Evolutionary conservation across 768 basidiomycete genomes (phyloP), one percentile per base, ranked within the genome.

Genomic region (Grammothele lineata): DNA sequence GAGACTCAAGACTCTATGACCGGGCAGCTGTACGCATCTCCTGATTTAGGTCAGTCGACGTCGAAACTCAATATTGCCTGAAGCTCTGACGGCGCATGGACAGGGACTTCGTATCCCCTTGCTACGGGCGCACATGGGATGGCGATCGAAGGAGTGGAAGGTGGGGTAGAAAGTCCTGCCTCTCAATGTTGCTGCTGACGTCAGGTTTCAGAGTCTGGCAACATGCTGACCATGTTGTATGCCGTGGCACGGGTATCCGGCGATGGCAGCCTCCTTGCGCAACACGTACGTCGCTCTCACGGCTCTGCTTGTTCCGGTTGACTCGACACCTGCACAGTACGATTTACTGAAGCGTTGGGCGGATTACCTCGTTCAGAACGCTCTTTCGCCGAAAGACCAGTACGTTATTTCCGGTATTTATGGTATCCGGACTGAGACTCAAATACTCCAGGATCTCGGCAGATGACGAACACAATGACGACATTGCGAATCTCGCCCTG

Each of bases 401-500:
- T 42, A 23, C 40, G 21, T 37, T 25, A 6, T 36, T 36, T 17
- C 18, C 18, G 35, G 12, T n/a, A n/a, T n/a, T 14, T 19, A n/a
- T 7, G 18, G 18, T 14, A 7, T 8, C 18, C 27, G 7, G 7
- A 14, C 8, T 14, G 35, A 17, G n/a, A n/a, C n/a, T n/a, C 35
- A 8, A 19, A 36, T 19, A 17, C 35, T 7, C n/a, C 35, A 36
- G 35, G 35, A 14, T 7, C 7, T 38, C 47, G 8, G 47, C 51
- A 2, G 54, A 61, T 39, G 9, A 9, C 3, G n/a, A 35, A 12
- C 14, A 40, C 6, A 47, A 23, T 14, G 70, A 70, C 8, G 83
- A 85, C 54, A 80, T 82, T 56, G 83, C 82, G 10, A 85, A 84
- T 56, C 68, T 84, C 21, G 83, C 83, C 5, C 78, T 85, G 63